Evolutionary conservation across 352 stramenopile genomes (phyloP), one percentile per base, ranked within the genome.

Genomic region (Globisporangium nunn): DNA sequence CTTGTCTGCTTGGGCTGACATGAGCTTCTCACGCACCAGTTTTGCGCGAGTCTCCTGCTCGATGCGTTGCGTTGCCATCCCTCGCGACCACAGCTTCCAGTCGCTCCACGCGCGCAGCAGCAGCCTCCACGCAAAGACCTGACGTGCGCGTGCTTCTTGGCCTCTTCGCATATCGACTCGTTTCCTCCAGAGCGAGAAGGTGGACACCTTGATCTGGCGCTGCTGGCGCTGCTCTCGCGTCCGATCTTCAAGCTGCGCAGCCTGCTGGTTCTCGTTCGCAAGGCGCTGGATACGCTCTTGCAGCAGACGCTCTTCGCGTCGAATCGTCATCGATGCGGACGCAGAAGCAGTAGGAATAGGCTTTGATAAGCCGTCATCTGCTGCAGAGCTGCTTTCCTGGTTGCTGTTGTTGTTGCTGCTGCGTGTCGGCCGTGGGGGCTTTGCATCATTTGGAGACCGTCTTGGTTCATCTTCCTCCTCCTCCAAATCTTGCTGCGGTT

Each of bases 261-360:
- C 52, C 1, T 39, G 58, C 47, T 64, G 46, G 18, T 63, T 69
- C 43, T 69, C 62, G 31, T 23, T 56, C 17, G 29, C 47, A 17
- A 84, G 58, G 0, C 63, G 70, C n/a, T 59, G 23, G 46, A 84
- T 77, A 50, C 70, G 33, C 31, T 72, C 60, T 50, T 74, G 58
- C 28, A 81, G 48, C 1, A 58, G 31, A 4, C 67, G 67, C 56
- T 78, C 61, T 30, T 72, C 59, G 10, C 57, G 50, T 35, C 45
- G 4, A 2, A 12, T 11, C 7, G 30, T 8, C 28, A 29, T 6
- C 29, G 17, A n/a, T 31, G 29, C n/a, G 18, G 46, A 11, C 3
- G 28, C 28, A 37, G 46, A 7, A 10, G 12, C 11, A 51, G 11
- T 28, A 30, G 49, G 11, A 33, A 15, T 23, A 23, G 23, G 14